A percentile compares a stretch with the other conserved stretches of the same genome.
Evolutionary conservation across 371 early-diverging fungal species (phyloP).

Genomic region (Batrachochytrium dendrobatidis): DNA sequence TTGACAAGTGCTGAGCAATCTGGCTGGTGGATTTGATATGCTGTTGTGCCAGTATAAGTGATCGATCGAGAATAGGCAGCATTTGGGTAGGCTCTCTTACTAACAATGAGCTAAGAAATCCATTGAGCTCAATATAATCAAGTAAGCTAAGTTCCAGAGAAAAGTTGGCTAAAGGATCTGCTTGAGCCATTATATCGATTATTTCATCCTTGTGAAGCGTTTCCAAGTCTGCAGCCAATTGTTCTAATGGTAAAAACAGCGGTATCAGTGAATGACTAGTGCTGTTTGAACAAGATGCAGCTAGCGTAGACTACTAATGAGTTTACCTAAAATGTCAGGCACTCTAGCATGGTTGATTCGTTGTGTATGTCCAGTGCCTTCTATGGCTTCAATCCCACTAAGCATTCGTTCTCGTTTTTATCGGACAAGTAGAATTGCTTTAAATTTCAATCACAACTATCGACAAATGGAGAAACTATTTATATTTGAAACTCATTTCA

Average conservation of each 20-base stretch:
- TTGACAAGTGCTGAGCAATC: conserved; percentile 5
- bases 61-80: conserved; percentile 20
- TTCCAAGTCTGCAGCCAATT: conserved; percentile 6
- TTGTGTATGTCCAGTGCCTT: not conserved
- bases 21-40: not conserved
- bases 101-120: conserved; percentile 7
- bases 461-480: too few relatives aligned
- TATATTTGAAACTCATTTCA: too few relatives aligned
- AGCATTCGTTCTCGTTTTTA: too few relatives aligned
- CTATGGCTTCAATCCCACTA: too few relatives aligned
- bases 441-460: too few relatives aligned
- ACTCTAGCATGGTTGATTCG: not conserved
- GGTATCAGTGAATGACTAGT: too few relatives aligned
- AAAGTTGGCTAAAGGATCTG: conserved; percentile 15
- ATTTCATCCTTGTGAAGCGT: conserved; percentile 10
- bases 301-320: not conserved
- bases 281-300: not conserved
- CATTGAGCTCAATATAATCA: conserved; percentile 11
- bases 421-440: too few relatives aligned
- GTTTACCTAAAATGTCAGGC: conserved; percentile 2
- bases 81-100: conserved; percentile 9
- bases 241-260: conserved; percentile 1
- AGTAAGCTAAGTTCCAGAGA: conserved; percentile 19
- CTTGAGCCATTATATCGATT: conserved; percentile 7
- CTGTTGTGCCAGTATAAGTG: conserved; percentile 19